Evolutionary conservation across 208 protist genomes (phyloP).

Genomic region (Herpetomonas samuelpessoai): DNA sequence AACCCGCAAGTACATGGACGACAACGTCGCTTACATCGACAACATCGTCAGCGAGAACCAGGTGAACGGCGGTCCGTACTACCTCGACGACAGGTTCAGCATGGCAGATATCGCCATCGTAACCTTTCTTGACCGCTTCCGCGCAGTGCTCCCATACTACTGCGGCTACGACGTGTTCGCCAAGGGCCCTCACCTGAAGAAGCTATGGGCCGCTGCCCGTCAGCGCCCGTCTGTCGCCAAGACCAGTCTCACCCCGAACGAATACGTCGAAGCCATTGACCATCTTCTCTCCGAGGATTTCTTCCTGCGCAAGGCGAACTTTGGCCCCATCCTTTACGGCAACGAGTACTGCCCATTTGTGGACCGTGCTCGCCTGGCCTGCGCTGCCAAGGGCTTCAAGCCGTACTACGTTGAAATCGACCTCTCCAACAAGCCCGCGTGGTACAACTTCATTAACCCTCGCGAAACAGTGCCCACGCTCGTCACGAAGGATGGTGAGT

Average conservation of each 20-base stretch:
- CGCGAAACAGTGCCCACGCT: conserved; percentile 67
- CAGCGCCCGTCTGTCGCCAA: conserved; percentile 51
- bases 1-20: conserved; percentile 45
- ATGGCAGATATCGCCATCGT: conserved; percentile 68
- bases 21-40: conserved; percentile 63
- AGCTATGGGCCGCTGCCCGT: conserved; percentile 36
- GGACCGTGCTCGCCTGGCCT: conserved; percentile 54
- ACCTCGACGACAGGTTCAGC: conserved; percentile 70
- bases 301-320: conserved; percentile 26
- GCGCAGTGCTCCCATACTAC: conserved; percentile 53
- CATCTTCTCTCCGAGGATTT: conserved; percentile 35
- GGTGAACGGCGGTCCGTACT: conserved; percentile 44
- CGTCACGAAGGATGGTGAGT: conserved; percentile 43
- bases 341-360: conserved; percentile 52
- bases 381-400: conserved; percentile 38
- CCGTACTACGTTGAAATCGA: conserved; percentile 44
- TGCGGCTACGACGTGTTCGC: conserved; percentile 63
- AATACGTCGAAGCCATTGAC: conserved; percentile 35
- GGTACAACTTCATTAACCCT: conserved; percentile 63
- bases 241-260: conserved; percentile 31
- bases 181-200: conserved; percentile 58
- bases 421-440: conserved; percentile 34
- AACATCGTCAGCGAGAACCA: conserved; percentile 53
- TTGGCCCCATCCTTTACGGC: conserved; percentile 48
- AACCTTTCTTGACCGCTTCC: conserved; percentile 69